Evolutionary conservation across 345 rosid species (phyloP).

Genomic region (Chamaenerion angustifolium): DNA sequence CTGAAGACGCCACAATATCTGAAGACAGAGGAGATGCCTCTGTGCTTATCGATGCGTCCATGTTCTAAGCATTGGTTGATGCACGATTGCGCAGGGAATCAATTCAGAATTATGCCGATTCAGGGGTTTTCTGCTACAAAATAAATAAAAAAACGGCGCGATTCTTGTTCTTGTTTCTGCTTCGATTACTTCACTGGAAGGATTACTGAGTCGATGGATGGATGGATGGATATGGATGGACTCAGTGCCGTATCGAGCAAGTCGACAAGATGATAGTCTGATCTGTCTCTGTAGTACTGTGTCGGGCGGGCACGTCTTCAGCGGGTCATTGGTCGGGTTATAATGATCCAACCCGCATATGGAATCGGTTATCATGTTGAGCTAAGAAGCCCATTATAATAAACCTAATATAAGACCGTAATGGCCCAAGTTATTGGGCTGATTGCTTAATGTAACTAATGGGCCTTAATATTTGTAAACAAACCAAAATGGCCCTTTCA

Average conservation of each 20-base stretch:
- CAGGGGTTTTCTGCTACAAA: neutral
- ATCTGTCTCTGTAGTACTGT: no score
- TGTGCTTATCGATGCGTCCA: slow-evolving; percentile 32
- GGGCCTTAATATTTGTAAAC: neutral
- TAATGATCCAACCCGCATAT: no score
- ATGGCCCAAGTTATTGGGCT: no score
- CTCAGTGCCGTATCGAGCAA: neutral
- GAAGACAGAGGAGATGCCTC: slow-evolving; percentile 36
- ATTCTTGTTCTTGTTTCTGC: neutral
- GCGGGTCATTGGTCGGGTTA: no score
- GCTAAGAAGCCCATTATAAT: neutral
- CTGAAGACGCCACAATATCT: slow-evolving; percentile 29
- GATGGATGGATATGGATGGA: neutral
- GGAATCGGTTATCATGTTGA: no score
- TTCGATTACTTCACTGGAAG: slow-evolving; percentile 3
- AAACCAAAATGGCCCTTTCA: neutral
- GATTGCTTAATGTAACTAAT: neutral
- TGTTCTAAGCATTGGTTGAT: slow-evolving; percentile 7
- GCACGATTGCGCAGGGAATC: neutral
- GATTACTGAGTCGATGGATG: neutral
- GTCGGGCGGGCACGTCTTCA: no score
- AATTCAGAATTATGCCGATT: neutral
- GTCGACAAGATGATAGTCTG: neutral
- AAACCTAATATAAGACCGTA: no score
- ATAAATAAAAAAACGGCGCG: neutral